These are phyloP conservation scores for Crithidia bombi DNA, from an alignment of 208 protist genomes.

Conservation along the genomic window DNA sequence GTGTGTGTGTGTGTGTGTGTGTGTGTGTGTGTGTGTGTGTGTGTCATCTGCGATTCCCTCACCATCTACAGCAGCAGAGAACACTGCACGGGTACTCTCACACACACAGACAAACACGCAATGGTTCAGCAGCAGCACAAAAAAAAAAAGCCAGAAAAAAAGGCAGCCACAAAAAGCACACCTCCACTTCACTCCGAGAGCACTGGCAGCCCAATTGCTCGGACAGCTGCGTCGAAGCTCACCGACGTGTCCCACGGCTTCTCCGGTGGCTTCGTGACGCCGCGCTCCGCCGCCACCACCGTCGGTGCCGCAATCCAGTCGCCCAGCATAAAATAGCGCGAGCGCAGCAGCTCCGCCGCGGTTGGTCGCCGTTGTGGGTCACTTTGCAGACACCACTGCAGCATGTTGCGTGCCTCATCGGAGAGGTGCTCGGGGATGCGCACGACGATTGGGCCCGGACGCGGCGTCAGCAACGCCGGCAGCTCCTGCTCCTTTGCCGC, in stretches of 20 bases:
- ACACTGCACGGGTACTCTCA: not conserved
- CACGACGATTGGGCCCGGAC: slow-evolving; percentile 31
- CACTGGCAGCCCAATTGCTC: slow-evolving; percentile 32
- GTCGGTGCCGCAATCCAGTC: slow-evolving; percentile 58
- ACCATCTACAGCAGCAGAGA: no score
- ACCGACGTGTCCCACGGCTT: slow-evolving; percentile 53
- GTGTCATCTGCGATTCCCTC: slow-evolving; percentile 6
- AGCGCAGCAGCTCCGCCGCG: slow-evolving; percentile 64
- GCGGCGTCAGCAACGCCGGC: slow-evolving; percentile 25
- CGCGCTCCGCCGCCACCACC: slow-evolving; percentile 11
- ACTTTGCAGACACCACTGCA: slow-evolving; percentile 59
- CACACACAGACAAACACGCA: not conserved
- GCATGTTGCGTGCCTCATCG: slow-evolving; percentile 62
- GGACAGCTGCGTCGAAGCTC: slow-evolving; percentile 46
- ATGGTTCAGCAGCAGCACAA: no score
- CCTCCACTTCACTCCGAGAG: slow-evolving; percentile 15
- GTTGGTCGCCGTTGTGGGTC: slow-evolving; percentile 62
- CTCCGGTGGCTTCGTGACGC: slow-evolving; percentile 35
- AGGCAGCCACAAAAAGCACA: not conserved
- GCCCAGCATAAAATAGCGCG: slow-evolving; percentile 75
- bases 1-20: no score
- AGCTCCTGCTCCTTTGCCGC: slow-evolving; percentile 40
- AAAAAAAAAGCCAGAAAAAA: slow-evolving; percentile 14
- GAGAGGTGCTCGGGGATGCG: slow-evolving; percentile 65
- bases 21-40: slow-evolving; percentile 11